Base-by-base conservation (phyloP, 1,139 yeast species). In the Diutina neorugosa region DNA sequence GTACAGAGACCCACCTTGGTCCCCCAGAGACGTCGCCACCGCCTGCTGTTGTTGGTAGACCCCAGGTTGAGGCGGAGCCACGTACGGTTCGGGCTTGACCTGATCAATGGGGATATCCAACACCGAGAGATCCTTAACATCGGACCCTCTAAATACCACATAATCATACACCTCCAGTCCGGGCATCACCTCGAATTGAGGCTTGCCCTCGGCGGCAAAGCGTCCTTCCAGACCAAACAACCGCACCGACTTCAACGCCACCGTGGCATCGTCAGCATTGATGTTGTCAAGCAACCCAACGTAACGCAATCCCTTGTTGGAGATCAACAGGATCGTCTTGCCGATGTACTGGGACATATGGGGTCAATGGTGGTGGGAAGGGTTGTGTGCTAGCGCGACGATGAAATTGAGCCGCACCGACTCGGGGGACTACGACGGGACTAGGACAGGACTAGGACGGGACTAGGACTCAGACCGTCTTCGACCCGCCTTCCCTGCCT, bases 201-300 rank as follows among this genome's bases (percentile, higher is more conserved):
- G 86, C 65, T 85, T 87, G 41, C 82, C 82, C 51, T 61, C 62
- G 53, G 64, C 67, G 25, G 77, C 75, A 61, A 86, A 76, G 62
- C 98, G 80, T 31, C 96, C 97, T 66, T 93, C 98, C 16, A 98
- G 86, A 54, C 98, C 98, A 61, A 84, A 85, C 53, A 91, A 83
- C 57, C 91, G 80, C 52, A 93, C 98, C 53, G 84, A 77, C 54
- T 80, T 79, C 62, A 93, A 77, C 16, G 98, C 86, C 53, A 93
- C 95, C 1, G 97, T 90, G 58, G 96, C 89, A 59, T 87, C 88
- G 56, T 86, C 91, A 19, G 96, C 94, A 66, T 90, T 90, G 63
- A 94, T 88, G 58, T 82, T 85, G 59, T 89, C 91, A 63, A 93
- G 77, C 25, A 81, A 71, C 46, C 99, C 99, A 54, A 90, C 94